Evolutionary conservation across 805 yeast genomes (phyloP), one percentile per base, ranked within the genome.

Genomic region (Hanseniaspora clermontiae): DNA sequence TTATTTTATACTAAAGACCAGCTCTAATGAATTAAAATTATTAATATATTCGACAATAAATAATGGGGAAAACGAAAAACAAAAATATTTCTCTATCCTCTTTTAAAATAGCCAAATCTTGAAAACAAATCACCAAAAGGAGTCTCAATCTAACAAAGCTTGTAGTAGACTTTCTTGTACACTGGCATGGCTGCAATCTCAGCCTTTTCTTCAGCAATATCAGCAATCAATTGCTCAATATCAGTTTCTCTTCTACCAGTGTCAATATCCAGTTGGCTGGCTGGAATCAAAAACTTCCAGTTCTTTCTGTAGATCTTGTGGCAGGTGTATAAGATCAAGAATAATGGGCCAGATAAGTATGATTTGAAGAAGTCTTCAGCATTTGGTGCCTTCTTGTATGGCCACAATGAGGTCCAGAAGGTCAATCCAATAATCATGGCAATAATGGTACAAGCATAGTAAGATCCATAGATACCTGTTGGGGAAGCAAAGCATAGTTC

Each of bases 401-500:
- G 43, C 43, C 43, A 40, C 27, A 40, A 40, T 9, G 43, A 40
- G 5, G 43, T 40, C 43, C 43, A 40, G 43, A 40, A 40, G 9
- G 43, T 40, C 20, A 40, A 40, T 5, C 43, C 43, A 40, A 40
- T 40, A 29, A 40, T 40, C 7, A 40, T 5, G 20, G 43, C 43
- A 10, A 40, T 40, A 15, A 40, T 11, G 10, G 43, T 20, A 20
- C 43, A 40, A 9, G 43, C 29, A 40, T 40, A 40, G 43, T 40
- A 40, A 19, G 43, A 40, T 11, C 43, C 43, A 15, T 40, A 40
- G n/a, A 40, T 40, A 61, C 95, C 95, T 43, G 77, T 73, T 59
- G 80, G 83, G 7, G 95, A 77, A 49, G 72, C 74, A 70, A 79
- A 87, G 0, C 83, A 75, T 52, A 87, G 72, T 68, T 87, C 93